Conservation (phyloP, 2,329 filamentous ascomycete species). For the Scolecobasidium constrictum region DNA sequence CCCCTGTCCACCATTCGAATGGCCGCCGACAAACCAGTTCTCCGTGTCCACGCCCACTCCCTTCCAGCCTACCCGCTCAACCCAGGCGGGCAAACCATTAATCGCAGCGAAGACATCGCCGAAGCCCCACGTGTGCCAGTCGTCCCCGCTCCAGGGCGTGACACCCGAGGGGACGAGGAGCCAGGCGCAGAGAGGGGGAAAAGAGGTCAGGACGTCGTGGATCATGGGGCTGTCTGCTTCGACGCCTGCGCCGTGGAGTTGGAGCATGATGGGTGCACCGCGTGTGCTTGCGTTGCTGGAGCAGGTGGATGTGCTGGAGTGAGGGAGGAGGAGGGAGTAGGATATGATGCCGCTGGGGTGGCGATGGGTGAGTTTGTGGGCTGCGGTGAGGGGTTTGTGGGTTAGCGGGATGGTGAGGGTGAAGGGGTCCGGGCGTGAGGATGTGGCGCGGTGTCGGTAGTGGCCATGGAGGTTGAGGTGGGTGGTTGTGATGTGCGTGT, state of each 20-base stretch:
- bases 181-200: conserved; percentile 44
- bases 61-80: conserved; percentile 35
- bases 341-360: conserved; percentile 44
- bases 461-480: too few species aligned
- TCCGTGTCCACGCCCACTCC: conserved; percentile 34
- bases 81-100: conserved; percentile 38
- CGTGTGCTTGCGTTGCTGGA: not conserved
- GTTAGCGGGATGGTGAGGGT: not conserved
- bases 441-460: too few species aligned
- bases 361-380: conserved; percentile 44
- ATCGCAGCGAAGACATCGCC: conserved; percentile 45
- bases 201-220: conserved; percentile 36
- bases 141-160: conserved; percentile 49
- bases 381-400: conserved; percentile 20
- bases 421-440: too few species aligned
- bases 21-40: conserved; percentile 43
- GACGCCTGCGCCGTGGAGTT: conserved; percentile 46
- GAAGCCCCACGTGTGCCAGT: conserved; percentile 51
- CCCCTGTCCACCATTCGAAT: conserved; percentile 52
- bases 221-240: conserved; percentile 39
- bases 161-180: conserved; percentile 45
- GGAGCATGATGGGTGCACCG: conserved; percentile 37
- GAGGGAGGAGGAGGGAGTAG: conserved; percentile 46
- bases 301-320: conserved; percentile 30
- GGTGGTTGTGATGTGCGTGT: too few species aligned